phyloP scores from a whole-genome alignment of 2,329 filamentous ascomycete genomes.

The Decorospora gaudefroyi region DNA sequence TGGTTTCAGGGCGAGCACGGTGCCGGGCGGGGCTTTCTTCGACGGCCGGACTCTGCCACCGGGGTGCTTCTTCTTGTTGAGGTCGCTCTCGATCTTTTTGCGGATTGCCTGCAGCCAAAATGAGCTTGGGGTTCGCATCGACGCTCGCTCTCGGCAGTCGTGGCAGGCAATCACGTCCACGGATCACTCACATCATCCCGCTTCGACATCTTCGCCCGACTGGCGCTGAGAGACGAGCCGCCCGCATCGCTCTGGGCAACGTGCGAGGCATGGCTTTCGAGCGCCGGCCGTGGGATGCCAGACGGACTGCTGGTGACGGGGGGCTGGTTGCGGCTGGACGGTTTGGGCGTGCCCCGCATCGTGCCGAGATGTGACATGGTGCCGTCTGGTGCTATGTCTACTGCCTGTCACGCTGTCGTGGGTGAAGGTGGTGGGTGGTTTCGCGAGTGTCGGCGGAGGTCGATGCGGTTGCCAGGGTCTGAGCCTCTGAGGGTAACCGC shows the following conservation, averaged over 20 bases:
- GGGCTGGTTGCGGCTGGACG: slow-evolving; percentile 63
- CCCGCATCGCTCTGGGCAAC: slow-evolving; percentile 62
- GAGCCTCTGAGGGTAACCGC: no score
- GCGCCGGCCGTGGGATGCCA: slow-evolving; percentile 72
- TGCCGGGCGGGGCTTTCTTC: slow-evolving; percentile 93
- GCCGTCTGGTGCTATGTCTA: slow-evolving; percentile 23
- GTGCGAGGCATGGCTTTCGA: slow-evolving; percentile 58
- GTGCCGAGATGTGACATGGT: slow-evolving; percentile 66
- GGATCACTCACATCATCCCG: slow-evolving; percentile 83
- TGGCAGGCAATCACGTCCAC: slow-evolving; percentile 5
- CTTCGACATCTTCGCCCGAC: slow-evolving; percentile 94
- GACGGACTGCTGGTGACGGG: slow-evolving; percentile 68
- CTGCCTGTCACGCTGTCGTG: slow-evolving; percentile 23
- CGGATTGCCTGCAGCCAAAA: slow-evolving; percentile 79
- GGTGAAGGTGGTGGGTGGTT: slow-evolving; percentile 29
- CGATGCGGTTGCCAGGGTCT: slow-evolving; percentile 35
- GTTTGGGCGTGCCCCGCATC: slow-evolving; percentile 73
- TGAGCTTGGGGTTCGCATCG: slow-evolving; percentile 11
- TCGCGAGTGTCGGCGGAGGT: slow-evolving; percentile 23
- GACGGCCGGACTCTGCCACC: slow-evolving; percentile 78
- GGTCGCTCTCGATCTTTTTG: slow-evolving; percentile 92
- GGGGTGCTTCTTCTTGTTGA: slow-evolving; percentile 94
- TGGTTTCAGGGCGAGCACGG: slow-evolving; percentile 91
- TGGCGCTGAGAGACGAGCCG: slow-evolving; percentile 79
- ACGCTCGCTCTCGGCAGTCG: background rate